Conservation (phyloP, 1,284 basidiomycete species). For the Chalciporus piperatoides region DNA sequence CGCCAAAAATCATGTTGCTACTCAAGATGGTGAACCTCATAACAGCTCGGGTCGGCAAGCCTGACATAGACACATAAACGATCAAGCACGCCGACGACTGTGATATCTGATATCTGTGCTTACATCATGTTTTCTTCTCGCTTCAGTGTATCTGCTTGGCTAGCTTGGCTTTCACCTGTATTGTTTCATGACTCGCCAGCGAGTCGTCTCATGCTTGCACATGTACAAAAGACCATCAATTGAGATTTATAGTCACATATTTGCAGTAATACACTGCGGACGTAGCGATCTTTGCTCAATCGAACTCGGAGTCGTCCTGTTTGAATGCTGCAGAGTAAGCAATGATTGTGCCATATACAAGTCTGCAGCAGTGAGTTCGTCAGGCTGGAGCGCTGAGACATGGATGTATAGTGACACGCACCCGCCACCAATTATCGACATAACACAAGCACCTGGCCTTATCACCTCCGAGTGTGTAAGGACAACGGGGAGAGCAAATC, state of each 20-base stretch:
- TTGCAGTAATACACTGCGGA: conserved; percentile 8
- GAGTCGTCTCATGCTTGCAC: not conserved
- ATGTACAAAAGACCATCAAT: conserved; percentile 8
- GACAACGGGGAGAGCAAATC: conserved; percentile 90
- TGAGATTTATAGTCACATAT: conserved; percentile 16
- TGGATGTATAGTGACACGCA: conserved; percentile 29
- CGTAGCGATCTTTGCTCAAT: conserved; percentile 34
- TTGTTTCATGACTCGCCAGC: not conserved
- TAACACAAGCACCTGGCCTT: conserved; percentile 78
- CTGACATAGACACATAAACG: conserved; percentile 19
- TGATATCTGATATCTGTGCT: not conserved
- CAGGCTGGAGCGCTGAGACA: not conserved
- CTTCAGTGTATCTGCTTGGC: not conserved
- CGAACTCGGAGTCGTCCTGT: conserved; percentile 72
- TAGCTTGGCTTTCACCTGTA: not conserved
- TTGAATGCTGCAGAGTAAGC: conserved; percentile 84
- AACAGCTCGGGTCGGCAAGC: conserved; percentile 27
- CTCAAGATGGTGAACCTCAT: conserved; percentile 31
- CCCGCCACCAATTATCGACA: conserved; percentile 94
- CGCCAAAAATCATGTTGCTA: conserved; percentile 35
- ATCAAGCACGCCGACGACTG: conserved; percentile 5
- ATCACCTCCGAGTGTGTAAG: conserved; percentile 93
- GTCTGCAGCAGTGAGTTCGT: conserved; percentile 37
- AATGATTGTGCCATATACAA: conserved; percentile 94
- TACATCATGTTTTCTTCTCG: not conserved